Evolutionary conservation across 106 monocot genomes (phyloP), one percentile per base, ranked within the genome.

Genomic region (Cymbidium sinense): DNA sequence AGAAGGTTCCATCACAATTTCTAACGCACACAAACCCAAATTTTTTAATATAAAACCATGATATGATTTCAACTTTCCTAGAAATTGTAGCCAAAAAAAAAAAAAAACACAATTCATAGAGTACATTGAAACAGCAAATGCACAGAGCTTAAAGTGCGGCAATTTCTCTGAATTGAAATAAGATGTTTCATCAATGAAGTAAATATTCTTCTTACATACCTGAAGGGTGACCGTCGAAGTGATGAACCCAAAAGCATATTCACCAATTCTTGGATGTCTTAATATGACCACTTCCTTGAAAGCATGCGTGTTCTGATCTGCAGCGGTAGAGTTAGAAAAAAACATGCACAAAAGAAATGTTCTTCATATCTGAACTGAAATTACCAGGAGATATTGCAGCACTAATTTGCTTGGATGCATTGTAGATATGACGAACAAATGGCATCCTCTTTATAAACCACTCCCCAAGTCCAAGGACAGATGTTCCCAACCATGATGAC

Each of bases 361-460:
- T 62, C 8, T 62, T 23, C 61, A 27, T 62, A 62, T 62, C 61
- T 27, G 12, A 27, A 34, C 29, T 52, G 5, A 82, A 67, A 76
- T 76, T 86, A 95, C 95, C 91, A 80, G 95, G 95, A 84, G 95
- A 95, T 83, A 95, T 91, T 31, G 95, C 95, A 74, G 95, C 70
- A 78, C 95, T 95, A 75, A 95, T 91, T 75, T 95, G 95, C 79
- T 95, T 95, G 67, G 95, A 95, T 67, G 95, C 95, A 85, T 95
- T 86, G 55, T 95, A 95, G 43, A 95, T 91, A 79, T 95, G 95
- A 31, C 91, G 91, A 76, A 95, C 89, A 85, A 95, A 91, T 52
- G 95, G 95, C 95, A 95, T 95, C 73, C 91, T 44, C 83, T 95
- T 95, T 75, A 95, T 95, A 84, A 95, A 91, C 95, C 95, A 95